Evolutionary conservation across 2,329 filamentous ascomycete species (phyloP).

Genomic region (Eurotiales sp.): DNA sequence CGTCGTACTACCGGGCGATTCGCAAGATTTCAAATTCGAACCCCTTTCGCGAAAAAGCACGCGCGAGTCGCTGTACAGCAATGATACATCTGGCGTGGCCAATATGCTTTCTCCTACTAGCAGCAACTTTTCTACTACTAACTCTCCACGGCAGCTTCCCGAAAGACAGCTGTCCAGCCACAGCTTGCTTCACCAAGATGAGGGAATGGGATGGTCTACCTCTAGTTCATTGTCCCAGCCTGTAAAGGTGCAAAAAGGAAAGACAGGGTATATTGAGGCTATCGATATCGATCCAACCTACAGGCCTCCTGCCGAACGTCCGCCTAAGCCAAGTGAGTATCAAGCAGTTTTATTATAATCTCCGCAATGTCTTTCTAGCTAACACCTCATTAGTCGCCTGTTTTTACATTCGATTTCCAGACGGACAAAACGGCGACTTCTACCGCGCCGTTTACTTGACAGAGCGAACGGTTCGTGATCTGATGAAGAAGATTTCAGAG

Average conservation of each 20-base stretch:
- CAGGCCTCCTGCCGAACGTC: conserved; percentile 69
- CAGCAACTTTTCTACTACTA: conserved; percentile 35
- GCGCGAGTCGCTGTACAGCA: conserved; percentile 30
- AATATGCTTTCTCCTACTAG: conserved; percentile 36
- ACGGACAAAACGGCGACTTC: conserved; percentile 56
- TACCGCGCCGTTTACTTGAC: conserved; percentile 84
- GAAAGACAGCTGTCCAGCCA: conserved; percentile 19
- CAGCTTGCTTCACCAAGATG: conserved; percentile 15
- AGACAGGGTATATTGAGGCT: conserved; percentile 81
- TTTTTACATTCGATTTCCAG: conserved; percentile 69
- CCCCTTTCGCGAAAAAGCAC: conserved; percentile 25
- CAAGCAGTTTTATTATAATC: not conserved
- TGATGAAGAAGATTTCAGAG: conserved; percentile 66
- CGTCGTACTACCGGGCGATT: conserved; percentile 34
- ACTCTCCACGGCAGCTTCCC: conserved; percentile 29
- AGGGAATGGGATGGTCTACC: conserved; percentile 24
- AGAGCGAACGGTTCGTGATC: conserved; percentile 69
- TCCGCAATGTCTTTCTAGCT: conserved; percentile 31
- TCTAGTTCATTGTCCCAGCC: conserved; percentile 25
- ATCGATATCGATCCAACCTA: conserved; percentile 86
- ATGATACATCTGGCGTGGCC: conserved; percentile 29
- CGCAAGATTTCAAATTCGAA: conserved; percentile 29
- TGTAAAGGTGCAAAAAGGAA: conserved; percentile 29
- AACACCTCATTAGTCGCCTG: conserved; percentile 62
- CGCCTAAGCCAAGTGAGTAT: conserved; percentile 61